phyloP scores from a whole-genome alignment of 208 protist species.

The Porcisia deanei region DNA sequence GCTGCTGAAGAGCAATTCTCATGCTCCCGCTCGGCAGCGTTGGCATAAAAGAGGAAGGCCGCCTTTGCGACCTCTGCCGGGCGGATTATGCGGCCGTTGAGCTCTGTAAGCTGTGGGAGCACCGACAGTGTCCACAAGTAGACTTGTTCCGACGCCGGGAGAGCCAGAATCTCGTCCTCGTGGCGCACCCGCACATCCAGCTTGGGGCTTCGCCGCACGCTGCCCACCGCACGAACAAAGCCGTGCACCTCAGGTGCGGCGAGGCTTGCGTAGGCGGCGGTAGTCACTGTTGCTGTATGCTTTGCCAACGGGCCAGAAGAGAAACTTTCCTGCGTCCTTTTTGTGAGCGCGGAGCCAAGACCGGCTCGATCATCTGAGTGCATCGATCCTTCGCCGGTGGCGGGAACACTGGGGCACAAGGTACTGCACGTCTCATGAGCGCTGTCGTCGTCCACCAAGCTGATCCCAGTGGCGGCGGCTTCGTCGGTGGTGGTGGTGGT shows the following conservation, averaged over 20 bases:
- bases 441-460: background rate
- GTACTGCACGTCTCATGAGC: constrained; percentile 1
- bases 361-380: background rate
- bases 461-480: background rate
- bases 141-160: constrained; percentile 35
- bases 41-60: constrained; percentile 35
- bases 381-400: background rate
- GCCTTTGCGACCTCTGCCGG: constrained; percentile 48
- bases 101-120: constrained; percentile 41
- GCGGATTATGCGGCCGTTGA: constrained; percentile 35
- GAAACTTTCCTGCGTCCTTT: background rate
- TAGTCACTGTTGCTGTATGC: constrained; percentile 12
- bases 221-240: constrained; percentile 33
- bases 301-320: background rate
- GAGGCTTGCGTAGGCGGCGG: constrained; percentile 36
- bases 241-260: constrained; percentile 29
- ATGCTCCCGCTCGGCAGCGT: background rate
- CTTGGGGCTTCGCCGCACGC: constrained; percentile 16
- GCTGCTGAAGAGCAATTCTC: background rate
- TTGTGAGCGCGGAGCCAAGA: background rate
- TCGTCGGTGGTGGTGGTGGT: background rate
- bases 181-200: constrained; percentile 32
- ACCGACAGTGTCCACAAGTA: constrained; percentile 42
- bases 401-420: background rate
- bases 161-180: constrained; percentile 26